Evolutionary conservation across 352 stramenopile genomes (phyloP), one percentile per base, ranked within the genome.

Genomic region (Nothophytophthora sp.): DNA sequence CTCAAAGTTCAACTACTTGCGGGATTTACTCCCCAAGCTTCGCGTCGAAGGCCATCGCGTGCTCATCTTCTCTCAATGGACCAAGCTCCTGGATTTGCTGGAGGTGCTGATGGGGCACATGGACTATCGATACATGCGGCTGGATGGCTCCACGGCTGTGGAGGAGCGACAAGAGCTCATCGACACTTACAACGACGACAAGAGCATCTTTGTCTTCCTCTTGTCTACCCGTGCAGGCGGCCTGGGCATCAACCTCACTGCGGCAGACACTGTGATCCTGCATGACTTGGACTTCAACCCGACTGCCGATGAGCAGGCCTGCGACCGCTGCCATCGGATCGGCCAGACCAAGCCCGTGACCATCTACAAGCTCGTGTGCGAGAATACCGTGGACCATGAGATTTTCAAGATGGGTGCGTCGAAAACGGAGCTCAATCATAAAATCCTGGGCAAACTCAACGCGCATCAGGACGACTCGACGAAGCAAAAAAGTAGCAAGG

Each of bases 41-140:
- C 57, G 71, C 19, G 33, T 48, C 11, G 73, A 98, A 13, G 95
- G 92, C 1, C 96, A 99, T 57, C 83, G 95, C 27, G 88, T 99
- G 15, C 67, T 99, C 11, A 96, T 99, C 28, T 99, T 99, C 63
- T 98, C 93, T 6, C 94, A 98, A 58, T 98, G 95, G 96, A 98
- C 93, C 20, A 97, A 90, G 36, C 75, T 98, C 27, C 59, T 99
- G 19, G 94, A 99, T 67, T 69, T 99, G n/a, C 64, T 99, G 20
- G 86, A 96, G 50, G 73, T 96, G 34, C 60, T 92, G 20, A 93
- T 94, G 77, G 36, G 67, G 4, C 65, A 90, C 53, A 76, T 91
- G 68, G 52, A 86, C 8, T 89, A 86, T 35, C 78, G 76, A 5
- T 95, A 89, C 46, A 24, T 92, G 49, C 85, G 86, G 5, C 53